Conservation (phyloP, 108 stramenopile species). For the Cylindrotheca fusiformis region DNA sequence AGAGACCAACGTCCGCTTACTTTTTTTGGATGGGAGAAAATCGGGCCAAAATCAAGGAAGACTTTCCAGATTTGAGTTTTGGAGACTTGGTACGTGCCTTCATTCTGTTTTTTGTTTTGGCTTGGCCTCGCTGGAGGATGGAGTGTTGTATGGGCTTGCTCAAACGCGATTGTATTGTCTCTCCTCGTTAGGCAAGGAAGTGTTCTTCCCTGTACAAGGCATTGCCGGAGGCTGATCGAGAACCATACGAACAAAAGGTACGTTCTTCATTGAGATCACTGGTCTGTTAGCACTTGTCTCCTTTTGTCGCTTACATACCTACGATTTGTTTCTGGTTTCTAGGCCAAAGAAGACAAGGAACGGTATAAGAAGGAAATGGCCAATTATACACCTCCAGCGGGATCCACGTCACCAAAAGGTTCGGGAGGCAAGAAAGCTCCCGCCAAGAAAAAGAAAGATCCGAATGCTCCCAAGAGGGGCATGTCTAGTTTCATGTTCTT, state of each 20-base stretch:
- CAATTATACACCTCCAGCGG: slow-evolving; percentile 33
- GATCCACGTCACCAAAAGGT: slow-evolving; percentile 2
- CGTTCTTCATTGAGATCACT: background rate
- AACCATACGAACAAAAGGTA: slow-evolving; percentile 21
- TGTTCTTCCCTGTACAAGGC: slow-evolving; percentile 3
- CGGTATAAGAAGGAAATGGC: slow-evolving; percentile 62
- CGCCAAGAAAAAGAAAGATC: slow-evolving; percentile 55
- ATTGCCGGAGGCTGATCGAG: background rate
- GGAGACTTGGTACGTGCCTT: slow-evolving; percentile 32
- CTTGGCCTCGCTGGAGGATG: too few relatives aligned
- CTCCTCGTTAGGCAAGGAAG: background rate
- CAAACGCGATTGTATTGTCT: background rate
- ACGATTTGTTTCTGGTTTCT: background rate
- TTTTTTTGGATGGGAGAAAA: slow-evolving; percentile 49
- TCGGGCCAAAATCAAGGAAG: slow-evolving; percentile 48
- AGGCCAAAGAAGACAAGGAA: slow-evolving; percentile 53
- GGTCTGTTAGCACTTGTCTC: background rate
- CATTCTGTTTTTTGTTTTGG: background rate
- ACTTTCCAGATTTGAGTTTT: slow-evolving; percentile 47
- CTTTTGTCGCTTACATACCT: background rate
- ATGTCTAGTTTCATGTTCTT: slow-evolving; percentile 67
- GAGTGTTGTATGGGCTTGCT: background rate
- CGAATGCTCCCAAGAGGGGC: slow-evolving; percentile 64
- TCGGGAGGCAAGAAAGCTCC: slow-evolving; percentile 14
- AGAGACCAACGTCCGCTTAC: slow-evolving; percentile 50